Evolutionary conservation across 2,329 filamentous ascomycete species (phyloP), one percentile per base, ranked within the genome.

Genomic region (Cordyceps sp.): DNA sequence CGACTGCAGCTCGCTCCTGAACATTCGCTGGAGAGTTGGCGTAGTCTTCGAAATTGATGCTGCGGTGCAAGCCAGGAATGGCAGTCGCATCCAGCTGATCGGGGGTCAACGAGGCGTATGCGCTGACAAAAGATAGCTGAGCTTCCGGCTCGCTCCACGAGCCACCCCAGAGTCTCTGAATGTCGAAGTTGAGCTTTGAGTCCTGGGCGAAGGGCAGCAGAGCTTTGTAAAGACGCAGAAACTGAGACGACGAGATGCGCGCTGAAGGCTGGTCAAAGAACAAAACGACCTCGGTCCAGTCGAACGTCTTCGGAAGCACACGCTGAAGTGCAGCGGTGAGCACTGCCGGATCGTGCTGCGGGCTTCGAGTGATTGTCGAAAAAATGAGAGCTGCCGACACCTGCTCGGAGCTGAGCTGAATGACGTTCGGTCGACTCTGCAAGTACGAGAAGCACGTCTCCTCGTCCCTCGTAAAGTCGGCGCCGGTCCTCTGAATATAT

Each of bases 111-210:
- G 80, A 81, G 16, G 88, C 66, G 50, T 88, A 94, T 14, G 85
- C 85, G 39, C 79, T 78, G 33, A 96, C 72, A 50, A 96, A 94
- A n/a, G 86, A 92, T 23, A 98, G 61, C 41, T 96, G 88, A 0
- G 90, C 83, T 39, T 93, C 76, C 12, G 79, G 71, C 42, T 92
- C 73, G 39, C 78, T 73, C 88, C 92, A 98, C 38, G 72, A 63
- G 45, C 86, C 86, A 36, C 86, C 86, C 86, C 90, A 96, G 16
- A 98, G 62, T 25, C 67, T 69, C 50, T 94, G 85, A 28, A 98
- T 78, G 48, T 94, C 83, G 43, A 96, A 74, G 15, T 46, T 44
- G 12, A 41, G 44, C 17, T 45, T 49, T 4, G 53, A 38, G n/a
- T 67, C 62, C 33, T 59, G 58, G 3, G 85, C 81, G 33, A 90